Base-by-base conservation (phyloP, 2,329 filamentous ascomycete species). In the Zymoseptoria brevis region DNA sequence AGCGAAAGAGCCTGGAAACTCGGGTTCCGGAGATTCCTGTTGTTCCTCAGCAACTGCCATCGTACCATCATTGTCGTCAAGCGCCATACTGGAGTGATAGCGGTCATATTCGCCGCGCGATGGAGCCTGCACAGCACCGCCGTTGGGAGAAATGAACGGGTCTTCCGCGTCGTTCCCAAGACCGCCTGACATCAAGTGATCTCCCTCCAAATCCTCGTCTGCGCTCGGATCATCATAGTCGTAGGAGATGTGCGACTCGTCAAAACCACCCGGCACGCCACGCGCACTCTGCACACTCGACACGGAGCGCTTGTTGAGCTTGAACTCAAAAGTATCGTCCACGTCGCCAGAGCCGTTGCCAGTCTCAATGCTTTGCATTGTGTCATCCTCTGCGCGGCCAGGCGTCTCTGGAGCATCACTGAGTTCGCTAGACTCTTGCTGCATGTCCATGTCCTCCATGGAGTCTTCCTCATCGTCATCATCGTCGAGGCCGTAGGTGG, bases 401-500 rank as follows among this genome's bases (percentile, higher is more conserved):
- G 66, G 62, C 8, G 61, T 67, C 9, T 19, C 72, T 67, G 60
- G 71, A 62, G 57, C 59, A 13, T 73, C 72, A 61, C 74, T 76
- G 16, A 79, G 67, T 8, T 69, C 69, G 35, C 64, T 71, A 16
- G 64, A 75, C 62, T 80, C 79, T 51, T 89, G 87, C 24, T 90
- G 87, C 13, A 57, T 60, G 53, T 89, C 86, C 26, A 89, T 87
- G 51, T 62, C 58, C 19, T 68, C 66, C 6, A 59, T 64, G 11
- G 59, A 59, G 29, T 91, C 89, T 55, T 86, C 83, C 56, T 86
- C 83, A 49, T 89, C 81, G 29, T 81, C 77, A 50, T 76, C 76
- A 49, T 89, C 90, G 64, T 93, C 88, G 57, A 97, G 81, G 49
- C 89, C 92, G 71, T 99, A 99, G 1, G 91, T 96, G 1, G 93